phyloP scores from a whole-genome alignment of 2,329 filamentous ascomycete genomes.

The Aspergillus brunneoviolaceus region DNA sequence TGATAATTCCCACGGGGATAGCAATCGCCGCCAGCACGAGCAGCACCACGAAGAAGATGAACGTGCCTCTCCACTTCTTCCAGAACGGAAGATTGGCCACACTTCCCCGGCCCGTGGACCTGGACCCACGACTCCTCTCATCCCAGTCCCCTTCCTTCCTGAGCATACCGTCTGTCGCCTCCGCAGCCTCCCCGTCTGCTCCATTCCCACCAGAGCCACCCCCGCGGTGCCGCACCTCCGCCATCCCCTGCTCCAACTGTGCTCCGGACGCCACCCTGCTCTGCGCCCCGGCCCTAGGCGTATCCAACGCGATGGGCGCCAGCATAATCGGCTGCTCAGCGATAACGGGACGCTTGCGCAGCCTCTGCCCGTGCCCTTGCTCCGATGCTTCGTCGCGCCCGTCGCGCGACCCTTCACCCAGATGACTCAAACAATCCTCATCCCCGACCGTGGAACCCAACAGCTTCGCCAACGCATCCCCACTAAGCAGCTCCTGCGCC shows the following conservation, averaged over 20 bases:
- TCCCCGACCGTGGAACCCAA: constrained; percentile 64
- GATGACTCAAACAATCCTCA: constrained; percentile 47
- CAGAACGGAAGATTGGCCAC: constrained; percentile 27
- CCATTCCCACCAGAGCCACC: constrained; percentile 16
- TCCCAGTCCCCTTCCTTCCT: constrained; percentile 46
- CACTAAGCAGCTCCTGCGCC: constrained; percentile 45
- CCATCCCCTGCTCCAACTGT: constrained; percentile 66
- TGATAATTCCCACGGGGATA: constrained; percentile 65
- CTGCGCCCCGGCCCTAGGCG: constrained; percentile 49
- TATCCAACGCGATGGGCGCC: constrained; percentile 25
- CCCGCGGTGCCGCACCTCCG: constrained; percentile 46
- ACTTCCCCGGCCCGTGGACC: not conserved
- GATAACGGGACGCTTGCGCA: constrained; percentile 28
- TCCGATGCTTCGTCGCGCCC: too few relatives aligned
- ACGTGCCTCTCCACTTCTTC: constrained; percentile 46
- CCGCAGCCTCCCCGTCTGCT: constrained; percentile 30
- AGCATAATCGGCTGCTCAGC: constrained; percentile 21
- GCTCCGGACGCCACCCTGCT: constrained; percentile 69
- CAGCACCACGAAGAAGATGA: constrained; percentile 57
- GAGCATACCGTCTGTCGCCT: constrained; percentile 44
- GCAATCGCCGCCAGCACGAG: constrained; percentile 64
- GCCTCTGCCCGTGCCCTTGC: constrained; percentile 26
- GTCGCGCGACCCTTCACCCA: constrained; percentile 26
- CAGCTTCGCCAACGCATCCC: constrained; percentile 64
- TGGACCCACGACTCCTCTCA: constrained; percentile 29